phyloP scores from a whole-genome alignment of 169 alveolate species.

The Theileria parva region DNA sequence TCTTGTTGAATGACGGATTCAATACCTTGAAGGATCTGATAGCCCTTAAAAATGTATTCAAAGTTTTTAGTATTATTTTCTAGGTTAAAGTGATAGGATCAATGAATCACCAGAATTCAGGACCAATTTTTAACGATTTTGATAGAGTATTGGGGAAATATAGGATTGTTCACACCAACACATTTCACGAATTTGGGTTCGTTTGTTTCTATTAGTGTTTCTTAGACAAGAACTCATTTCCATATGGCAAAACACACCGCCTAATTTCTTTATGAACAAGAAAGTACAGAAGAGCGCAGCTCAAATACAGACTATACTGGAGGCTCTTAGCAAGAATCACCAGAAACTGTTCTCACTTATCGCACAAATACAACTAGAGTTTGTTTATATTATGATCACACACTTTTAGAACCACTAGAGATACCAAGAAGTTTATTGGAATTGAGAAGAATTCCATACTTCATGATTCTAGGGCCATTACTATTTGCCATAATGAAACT shows the following conservation, averaged over 20 bases:
- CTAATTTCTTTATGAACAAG: constrained; percentile 28
- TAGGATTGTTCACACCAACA: constrained; percentile 30
- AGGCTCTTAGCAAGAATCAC: constrained; percentile 75
- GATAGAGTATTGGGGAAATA: constrained; percentile 10
- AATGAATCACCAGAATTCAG: constrained; percentile 47
- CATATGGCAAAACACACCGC: constrained; percentile 61
- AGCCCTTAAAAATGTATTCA: constrained; percentile 2
- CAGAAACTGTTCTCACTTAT: constrained; percentile 69
- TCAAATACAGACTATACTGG: constrained; percentile 66
- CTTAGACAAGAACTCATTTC: constrained; percentile 52
- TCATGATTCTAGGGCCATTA: constrained; percentile 60
- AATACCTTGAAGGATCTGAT: background rate
- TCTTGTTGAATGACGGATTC: constrained; percentile 27
- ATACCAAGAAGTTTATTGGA: constrained; percentile 41
- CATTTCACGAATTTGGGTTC: constrained; percentile 50
- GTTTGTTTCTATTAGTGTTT: constrained; percentile 1
- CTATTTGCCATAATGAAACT: constrained; percentile 65
- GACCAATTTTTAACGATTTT: constrained; percentile 16
- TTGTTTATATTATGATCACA: background rate
- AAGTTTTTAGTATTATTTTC: background rate
- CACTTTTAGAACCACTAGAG: constrained; percentile 9
- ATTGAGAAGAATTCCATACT: constrained; percentile 49
- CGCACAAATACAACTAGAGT: constrained; percentile 75
- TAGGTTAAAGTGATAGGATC: constrained; percentile 60
- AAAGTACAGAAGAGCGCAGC: constrained; percentile 44